Evolutionary conservation across 2,329 filamentous ascomycete species (phyloP).

Genomic region (Exophiala viscosa): DNA sequence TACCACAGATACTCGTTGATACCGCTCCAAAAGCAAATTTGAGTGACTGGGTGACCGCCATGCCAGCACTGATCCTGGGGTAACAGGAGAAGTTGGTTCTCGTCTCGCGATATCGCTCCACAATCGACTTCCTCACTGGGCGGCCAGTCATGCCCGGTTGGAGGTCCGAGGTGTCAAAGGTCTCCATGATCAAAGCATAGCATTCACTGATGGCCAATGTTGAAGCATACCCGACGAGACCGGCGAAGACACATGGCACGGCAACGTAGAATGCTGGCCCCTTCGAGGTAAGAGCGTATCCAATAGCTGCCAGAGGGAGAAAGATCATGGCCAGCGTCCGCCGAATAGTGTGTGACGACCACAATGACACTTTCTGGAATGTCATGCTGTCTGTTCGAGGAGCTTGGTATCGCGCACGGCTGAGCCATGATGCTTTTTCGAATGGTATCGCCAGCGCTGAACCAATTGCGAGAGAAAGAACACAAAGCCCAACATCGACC

Average conservation of each 20-base stretch:
- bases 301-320: slow-evolving; percentile 63
- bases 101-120: slow-evolving; percentile 42
- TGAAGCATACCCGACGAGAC: slow-evolving; percentile 65
- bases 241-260: slow-evolving; percentile 65
- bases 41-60: slow-evolving; percentile 66
- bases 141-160: slow-evolving; percentile 65
- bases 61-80: slow-evolving; percentile 67
- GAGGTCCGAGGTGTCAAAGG: slow-evolving; percentile 75
- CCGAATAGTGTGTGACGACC: slow-evolving; percentile 70
- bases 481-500: slow-evolving; percentile 63
- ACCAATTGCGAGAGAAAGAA: slow-evolving; percentile 64
- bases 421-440: slow-evolving; percentile 67
- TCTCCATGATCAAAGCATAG: slow-evolving; percentile 74
- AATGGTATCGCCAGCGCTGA: slow-evolving; percentile 68
- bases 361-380: slow-evolving; percentile 59
- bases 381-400: slow-evolving; percentile 65
- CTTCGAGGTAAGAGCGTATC: slow-evolving; percentile 64
- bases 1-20: slow-evolving; percentile 66
- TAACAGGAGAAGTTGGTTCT: slow-evolving; percentile 72
- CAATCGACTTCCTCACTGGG: slow-evolving; percentile 40
- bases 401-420: slow-evolving; percentile 57
- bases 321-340: slow-evolving; percentile 63
- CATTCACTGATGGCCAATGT: slow-evolving; percentile 73
- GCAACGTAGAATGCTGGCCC: slow-evolving; percentile 59
- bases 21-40: slow-evolving; percentile 67